Evolutionary conservation across 495 filamentous ascomycete species (phyloP).

Genomic region (Aspergillus coremiiformis): DNA sequence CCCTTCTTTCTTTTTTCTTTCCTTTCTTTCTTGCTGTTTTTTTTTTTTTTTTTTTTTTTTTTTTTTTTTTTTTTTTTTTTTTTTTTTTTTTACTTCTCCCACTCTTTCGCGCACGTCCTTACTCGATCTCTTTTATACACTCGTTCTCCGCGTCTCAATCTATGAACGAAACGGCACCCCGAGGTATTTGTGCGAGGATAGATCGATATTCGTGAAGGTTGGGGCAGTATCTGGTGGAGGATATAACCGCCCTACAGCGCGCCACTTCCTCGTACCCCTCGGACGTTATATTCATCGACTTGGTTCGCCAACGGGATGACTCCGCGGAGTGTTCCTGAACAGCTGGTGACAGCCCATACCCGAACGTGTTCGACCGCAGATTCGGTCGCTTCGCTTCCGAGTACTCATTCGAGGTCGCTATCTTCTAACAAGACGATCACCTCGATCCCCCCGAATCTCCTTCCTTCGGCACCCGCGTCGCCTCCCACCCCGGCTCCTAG

Average conservation of each 20-base stretch:
- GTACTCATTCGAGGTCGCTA: constrained; percentile 43
- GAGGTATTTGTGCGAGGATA: constrained; percentile 6
- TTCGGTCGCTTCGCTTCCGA: constrained; percentile 27
- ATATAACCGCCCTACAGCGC: constrained; percentile 7
- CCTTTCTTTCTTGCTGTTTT: too few relatives aligned
- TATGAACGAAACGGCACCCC: constrained; percentile 9
- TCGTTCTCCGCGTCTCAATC: neutral
- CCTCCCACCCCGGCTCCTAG: constrained; percentile 64
- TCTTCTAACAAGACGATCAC: constrained; percentile 44
- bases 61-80: neutral
- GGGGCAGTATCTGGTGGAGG: constrained; percentile 9
- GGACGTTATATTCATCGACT: constrained; percentile 25
- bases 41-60: too few relatives aligned
- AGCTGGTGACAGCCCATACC: constrained; percentile 22
- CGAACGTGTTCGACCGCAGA: constrained; percentile 28
- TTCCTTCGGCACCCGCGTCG: constrained; percentile 60
- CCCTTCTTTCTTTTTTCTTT: neutral
- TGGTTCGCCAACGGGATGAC: constrained; percentile 24
- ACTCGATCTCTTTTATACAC: neutral
- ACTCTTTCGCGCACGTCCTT: neutral
- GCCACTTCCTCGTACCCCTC: constrained; percentile 26
- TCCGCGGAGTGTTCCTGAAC: constrained; percentile 25
- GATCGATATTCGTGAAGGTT: constrained; percentile 8
- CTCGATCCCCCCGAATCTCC: constrained; percentile 50
- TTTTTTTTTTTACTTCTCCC: neutral